Evolutionary conservation across 23 red algal genomes (phyloP), one percentile per base, ranked within the genome.

Genomic region (Gracilaria domingensis): DNA sequence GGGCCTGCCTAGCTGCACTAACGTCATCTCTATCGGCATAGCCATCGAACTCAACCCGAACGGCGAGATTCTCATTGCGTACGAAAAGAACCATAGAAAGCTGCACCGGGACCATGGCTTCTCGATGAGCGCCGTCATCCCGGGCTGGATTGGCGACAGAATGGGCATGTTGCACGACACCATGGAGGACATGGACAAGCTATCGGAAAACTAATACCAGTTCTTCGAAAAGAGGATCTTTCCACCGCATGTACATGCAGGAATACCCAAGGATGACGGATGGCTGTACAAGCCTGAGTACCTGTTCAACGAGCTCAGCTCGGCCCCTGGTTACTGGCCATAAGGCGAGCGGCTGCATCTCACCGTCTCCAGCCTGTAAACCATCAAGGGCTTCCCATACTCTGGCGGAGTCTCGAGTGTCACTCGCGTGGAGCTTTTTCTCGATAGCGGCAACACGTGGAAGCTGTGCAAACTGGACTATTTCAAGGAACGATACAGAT

Each of bases 251-350:
- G 95, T 99, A 21, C 86, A 96, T 37, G 92, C 93, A 4, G 94
- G 95, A 60, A 71, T 93, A n/a, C 94, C 95, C 28, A 93, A 99
- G 81, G 24, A 84, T 2, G 96, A 98, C 66, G 87, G 92, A 29
- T 98, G 96, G 96, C 95, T 91, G 96, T 95, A 95, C 81, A 85
- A 88, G 35, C 96, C 92, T 0, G 96, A 98, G 74, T 98, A 98
- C 59, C 90, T 98, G 23, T 98, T 98, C 81, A 98, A 98, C 71
- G 40, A 98, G 88, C 91, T 98, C 35, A 98, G 95, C 66, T 96
- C 95, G 28, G 97, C 94, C 29, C 88, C 96, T 64, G 79, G 83
- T 69, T 92, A 93, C 48, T 93, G 94, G 21, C 66, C 82, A 44
- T 85, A 99, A 66, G 97, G 93, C 53, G 97, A 99, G 80, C 49